Conservation (phyloP, 768 basidiomycete genomes). For the Gelatoporia subvermispora region DNA sequence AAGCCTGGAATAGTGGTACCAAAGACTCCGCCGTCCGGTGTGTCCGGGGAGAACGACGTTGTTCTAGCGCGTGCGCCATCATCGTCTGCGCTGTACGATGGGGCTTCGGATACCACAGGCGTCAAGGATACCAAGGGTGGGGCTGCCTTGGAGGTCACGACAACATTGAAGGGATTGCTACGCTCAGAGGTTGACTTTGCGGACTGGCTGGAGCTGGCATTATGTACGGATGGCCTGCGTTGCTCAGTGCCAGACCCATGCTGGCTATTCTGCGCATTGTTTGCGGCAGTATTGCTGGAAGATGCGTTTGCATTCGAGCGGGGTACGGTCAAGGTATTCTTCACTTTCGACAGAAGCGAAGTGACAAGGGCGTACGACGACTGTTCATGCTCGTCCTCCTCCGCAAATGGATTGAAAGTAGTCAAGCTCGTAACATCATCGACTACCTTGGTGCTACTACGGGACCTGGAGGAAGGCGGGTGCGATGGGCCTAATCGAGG, state of each 20-base stretch:
- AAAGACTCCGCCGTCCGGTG: slow-evolving; percentile 51
- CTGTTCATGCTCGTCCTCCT: slow-evolving; percentile 87
- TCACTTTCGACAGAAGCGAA: slow-evolving; percentile 76
- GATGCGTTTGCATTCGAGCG: slow-evolving; percentile 46
- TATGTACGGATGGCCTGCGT: slow-evolving; percentile 56
- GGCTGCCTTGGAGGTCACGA: slow-evolving; percentile 47
- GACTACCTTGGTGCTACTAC: slow-evolving; percentile 51
- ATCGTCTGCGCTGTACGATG: slow-evolving; percentile 62
- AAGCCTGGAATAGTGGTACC: slow-evolving; percentile 87
- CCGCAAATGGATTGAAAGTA: slow-evolving; percentile 88
- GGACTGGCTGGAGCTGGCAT: slow-evolving; percentile 42
- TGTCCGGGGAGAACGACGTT: slow-evolving; percentile 51
- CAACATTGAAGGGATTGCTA: slow-evolving; percentile 50
- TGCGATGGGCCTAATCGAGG: slow-evolving; percentile 18
- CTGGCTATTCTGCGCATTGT: slow-evolving; percentile 26
- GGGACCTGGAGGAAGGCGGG: slow-evolving; percentile 48
- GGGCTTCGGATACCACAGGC: slow-evolving; percentile 76
- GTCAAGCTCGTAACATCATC: slow-evolving; percentile 73
- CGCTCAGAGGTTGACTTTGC: slow-evolving; percentile 50
- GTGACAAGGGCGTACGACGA: slow-evolving; percentile 82
- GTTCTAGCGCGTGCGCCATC: slow-evolving; percentile 54
- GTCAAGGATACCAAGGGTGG: slow-evolving; percentile 84
- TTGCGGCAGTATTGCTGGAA: slow-evolving; percentile 28
- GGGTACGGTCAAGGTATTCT: slow-evolving; percentile 70
- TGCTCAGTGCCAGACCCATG: slow-evolving; percentile 35